A percentile compares a stretch with the other conserved stretches of the same genome.
Evolutionary conservation across 257 asterid genomes (phyloP).

Genomic region (Gentiana macrophylla): DNA sequence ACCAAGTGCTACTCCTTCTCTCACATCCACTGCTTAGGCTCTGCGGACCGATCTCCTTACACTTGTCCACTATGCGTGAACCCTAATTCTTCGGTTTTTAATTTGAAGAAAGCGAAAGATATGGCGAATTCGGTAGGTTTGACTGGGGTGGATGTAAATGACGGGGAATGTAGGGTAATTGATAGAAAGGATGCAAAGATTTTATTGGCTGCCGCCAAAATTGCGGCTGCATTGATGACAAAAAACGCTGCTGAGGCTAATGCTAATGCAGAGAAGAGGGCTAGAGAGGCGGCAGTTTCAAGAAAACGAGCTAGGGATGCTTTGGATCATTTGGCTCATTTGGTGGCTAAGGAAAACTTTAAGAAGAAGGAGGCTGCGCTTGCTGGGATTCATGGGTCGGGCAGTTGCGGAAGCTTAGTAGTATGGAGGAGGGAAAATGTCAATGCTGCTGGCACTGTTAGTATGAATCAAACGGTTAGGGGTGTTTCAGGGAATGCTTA

Average conservation of each 20-base stretch:
- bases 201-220: slow-evolving; percentile 68
- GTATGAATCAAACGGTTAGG: slow-evolving; percentile 12
- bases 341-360: slow-evolving; percentile 45
- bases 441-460: slow-evolving; percentile 8
- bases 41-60: slow-evolving; percentile 34
- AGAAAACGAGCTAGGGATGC: slow-evolving; percentile 76
- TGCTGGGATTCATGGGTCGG: neutral
- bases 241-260: slow-evolving; percentile 47
- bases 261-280: slow-evolving; percentile 63
- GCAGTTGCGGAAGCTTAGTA: neutral
- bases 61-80: slow-evolving; percentile 59
- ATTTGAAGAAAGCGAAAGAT: slow-evolving; percentile 25
- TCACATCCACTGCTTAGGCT: slow-evolving; percentile 52
- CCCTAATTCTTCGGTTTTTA: slow-evolving; percentile 38
- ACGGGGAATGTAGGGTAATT: slow-evolving; percentile 39
- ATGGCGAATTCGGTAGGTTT: slow-evolving; percentile 2
- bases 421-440: slow-evolving; percentile 9
- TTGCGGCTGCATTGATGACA: slow-evolving; percentile 46
- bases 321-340: slow-evolving; percentile 41
- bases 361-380: slow-evolving; percentile 29
- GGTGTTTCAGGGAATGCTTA: slow-evolving; percentile 7
- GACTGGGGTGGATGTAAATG: slow-evolving; percentile 6
- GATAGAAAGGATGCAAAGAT: slow-evolving; percentile 51
- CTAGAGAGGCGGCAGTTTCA: slow-evolving; percentile 63
- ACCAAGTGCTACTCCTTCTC: slow-evolving; percentile 56